phyloP scores from a whole-genome alignment of 2,329 filamentous ascomycete species.

The Kalaharituber pfeilii region DNA sequence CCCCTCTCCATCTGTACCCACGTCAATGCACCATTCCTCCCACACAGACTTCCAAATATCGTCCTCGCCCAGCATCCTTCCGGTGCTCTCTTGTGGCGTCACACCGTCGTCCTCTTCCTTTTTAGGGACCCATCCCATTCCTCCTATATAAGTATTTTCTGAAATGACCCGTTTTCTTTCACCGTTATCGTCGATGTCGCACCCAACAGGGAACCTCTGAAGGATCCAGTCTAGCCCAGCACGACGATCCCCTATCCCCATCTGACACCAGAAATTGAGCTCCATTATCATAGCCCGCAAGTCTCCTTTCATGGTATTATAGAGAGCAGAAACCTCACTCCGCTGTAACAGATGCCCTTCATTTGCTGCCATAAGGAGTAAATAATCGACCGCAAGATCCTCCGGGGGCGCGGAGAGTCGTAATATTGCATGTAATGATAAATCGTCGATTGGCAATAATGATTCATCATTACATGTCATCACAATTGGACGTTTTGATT shows the following conservation, averaged over 20 bases:
- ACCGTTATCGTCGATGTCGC: conserved; percentile 49
- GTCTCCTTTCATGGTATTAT: conserved; percentile 50
- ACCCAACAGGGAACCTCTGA: conserved; percentile 54
- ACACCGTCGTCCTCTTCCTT: conserved; percentile 34
- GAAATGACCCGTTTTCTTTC: conserved; percentile 63
- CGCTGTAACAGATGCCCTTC: conserved; percentile 70
- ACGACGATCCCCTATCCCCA: conserved; percentile 75
- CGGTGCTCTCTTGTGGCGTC: conserved; percentile 23
- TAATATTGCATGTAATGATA: conserved; percentile 74
- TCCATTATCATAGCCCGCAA: conserved; percentile 67
- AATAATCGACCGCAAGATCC: conserved; percentile 57
- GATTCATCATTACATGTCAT: conserved; percentile 88
- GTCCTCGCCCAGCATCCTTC: conserved; percentile 36
- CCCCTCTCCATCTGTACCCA: conserved; percentile 36
- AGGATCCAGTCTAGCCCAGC: conserved; percentile 84
- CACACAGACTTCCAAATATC: conserved; percentile 48
- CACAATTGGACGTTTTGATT: conserved; percentile 80
- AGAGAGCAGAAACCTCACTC: conserved; percentile 50
- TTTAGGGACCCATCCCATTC: conserved; percentile 60
- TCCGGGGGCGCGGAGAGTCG: conserved; percentile 50
- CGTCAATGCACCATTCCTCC: conserved; percentile 49
- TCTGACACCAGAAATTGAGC: conserved; percentile 92
- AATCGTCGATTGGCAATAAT: conserved; percentile 53
- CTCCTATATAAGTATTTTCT: conserved; percentile 54
- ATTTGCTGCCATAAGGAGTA: conserved; percentile 65